Percentiles rank a stretch among this genome's conserved stretches.
phyloP scores from a whole-genome alignment of 495 filamentous ascomycete species.

The Aspergillus baeticus region DNA sequence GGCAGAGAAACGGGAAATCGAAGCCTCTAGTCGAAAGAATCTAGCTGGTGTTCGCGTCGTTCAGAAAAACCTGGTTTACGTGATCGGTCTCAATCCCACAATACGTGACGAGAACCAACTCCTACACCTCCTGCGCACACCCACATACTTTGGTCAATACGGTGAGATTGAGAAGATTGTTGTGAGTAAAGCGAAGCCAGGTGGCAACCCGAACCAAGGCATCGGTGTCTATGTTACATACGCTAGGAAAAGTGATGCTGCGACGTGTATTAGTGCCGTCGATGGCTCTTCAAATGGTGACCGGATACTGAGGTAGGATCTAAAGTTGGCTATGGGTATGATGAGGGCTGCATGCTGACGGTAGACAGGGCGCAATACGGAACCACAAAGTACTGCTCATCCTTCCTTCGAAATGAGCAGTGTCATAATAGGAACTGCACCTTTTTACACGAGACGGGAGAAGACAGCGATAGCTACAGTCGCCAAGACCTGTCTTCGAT shows the following conservation, averaged over 20 bases:
- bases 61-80: constrained; percentile 98
- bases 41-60: constrained; percentile 91
- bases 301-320: constrained; percentile 62
- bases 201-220: constrained; percentile 69
- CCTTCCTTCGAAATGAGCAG: constrained; percentile 87
- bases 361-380: constrained; percentile 81
- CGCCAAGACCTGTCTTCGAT: constrained; percentile 95
- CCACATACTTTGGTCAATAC: constrained; percentile 96
- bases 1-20: constrained; percentile 90
- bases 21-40: constrained; percentile 91
- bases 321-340: neutral
- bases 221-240: constrained; percentile 98
- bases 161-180: constrained; percentile 98
- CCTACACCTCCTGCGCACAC: constrained; percentile 78
- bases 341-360: constrained; percentile 21
- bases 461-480: constrained; percentile 95
- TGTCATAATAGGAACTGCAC: constrained; percentile 95
- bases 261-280: constrained; percentile 83
- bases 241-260: constrained; percentile 81
- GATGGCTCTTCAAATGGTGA: constrained; percentile 92
- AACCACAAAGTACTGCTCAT: constrained; percentile 98
- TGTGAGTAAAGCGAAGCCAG: constrained; percentile 88
- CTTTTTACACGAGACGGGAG: constrained; percentile 95
- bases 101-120: constrained; percentile 85
- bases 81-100: constrained; percentile 87